These are phyloP conservation scores for Sechiopsis laciniata DNA, from an alignment of 306 rosid genomes.

Conservation along the genomic window DNA sequence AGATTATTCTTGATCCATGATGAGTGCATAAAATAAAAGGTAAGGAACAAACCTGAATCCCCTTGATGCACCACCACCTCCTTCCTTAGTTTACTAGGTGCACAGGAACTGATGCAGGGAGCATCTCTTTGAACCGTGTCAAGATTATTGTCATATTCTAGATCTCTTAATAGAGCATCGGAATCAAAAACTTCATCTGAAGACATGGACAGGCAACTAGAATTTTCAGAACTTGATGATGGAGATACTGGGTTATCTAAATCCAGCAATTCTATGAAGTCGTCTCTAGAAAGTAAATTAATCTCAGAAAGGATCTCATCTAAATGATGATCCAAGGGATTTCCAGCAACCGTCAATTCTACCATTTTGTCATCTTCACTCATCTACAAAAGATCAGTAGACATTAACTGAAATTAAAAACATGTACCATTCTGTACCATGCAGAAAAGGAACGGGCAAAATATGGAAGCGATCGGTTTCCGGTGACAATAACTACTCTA, in stretches of 20 bases:
- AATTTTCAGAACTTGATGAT: slow-evolving; percentile 36
- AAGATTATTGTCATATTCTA: slow-evolving; percentile 19
- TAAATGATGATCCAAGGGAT: too few species aligned
- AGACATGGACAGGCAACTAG: slow-evolving; percentile 37
- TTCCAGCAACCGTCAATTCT: too few species aligned
- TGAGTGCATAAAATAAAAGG: neutral
- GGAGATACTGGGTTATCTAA: slow-evolving; percentile 31
- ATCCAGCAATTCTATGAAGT: slow-evolving; percentile 39
- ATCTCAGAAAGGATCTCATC: slow-evolving; percentile 12
- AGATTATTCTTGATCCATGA: neutral
- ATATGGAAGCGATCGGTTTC: neutral
- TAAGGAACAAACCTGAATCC: slow-evolving; percentile 29
- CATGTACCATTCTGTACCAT: neutral
- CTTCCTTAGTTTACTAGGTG: slow-evolving; percentile 25
- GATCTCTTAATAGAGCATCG: slow-evolving; percentile 27
- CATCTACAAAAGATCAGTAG: slow-evolving; percentile 24
- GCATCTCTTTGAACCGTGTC: slow-evolving; percentile 20
- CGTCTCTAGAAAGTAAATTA: slow-evolving; percentile 23
- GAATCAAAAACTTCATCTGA: slow-evolving; percentile 38
- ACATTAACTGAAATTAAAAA: slow-evolving; percentile 16
- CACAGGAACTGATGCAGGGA: slow-evolving; percentile 28
- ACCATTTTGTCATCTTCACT: slow-evolving; percentile 6
- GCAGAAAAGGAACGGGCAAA: neutral
- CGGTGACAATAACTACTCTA: neutral
- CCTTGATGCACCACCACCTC: slow-evolving; percentile 24